A percentile compares a stretch with the other conserved stretches of the same genome.
Conservation (phyloP, 768 basidiomycete species). For the Podaxis pistillaris region DNA sequence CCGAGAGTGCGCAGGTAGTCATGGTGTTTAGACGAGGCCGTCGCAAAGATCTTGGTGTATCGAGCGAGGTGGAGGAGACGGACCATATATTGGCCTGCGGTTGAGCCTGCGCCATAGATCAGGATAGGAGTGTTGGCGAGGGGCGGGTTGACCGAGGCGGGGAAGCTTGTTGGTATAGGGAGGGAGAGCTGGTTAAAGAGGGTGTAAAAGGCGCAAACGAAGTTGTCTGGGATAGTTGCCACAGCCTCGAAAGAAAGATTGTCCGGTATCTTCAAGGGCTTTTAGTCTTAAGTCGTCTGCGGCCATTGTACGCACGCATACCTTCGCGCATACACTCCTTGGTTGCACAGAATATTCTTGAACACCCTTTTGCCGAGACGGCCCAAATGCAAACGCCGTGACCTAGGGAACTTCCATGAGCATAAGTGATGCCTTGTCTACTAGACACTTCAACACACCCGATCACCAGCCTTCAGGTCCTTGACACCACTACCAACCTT, state of each 20-base stretch:
- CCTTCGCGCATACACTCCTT: conserved; percentile 34
- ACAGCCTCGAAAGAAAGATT: conserved; percentile 33
- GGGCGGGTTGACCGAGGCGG: conserved; percentile 27
- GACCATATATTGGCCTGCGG: conserved; percentile 35
- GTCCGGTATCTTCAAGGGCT: conserved; percentile 36
- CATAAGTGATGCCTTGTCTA: background rate
- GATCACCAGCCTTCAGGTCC: conserved; percentile 36
- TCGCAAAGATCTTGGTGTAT: conserved; percentile 41
- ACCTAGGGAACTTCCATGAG: conserved; percentile 16
- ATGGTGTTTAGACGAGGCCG: conserved; percentile 38
- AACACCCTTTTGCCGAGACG: conserved; percentile 28
- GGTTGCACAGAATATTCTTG: conserved; percentile 36
- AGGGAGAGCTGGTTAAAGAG: conserved; percentile 38
- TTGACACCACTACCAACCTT: conserved; percentile 33
- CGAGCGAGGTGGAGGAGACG: conserved; percentile 41
- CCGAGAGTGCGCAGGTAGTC: conserved; percentile 38
- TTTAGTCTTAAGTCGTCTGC: background rate
- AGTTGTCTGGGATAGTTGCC: conserved; percentile 40
- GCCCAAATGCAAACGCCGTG: conserved; percentile 27
- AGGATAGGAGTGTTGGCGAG: conserved; percentile 34
- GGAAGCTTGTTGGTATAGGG: conserved; percentile 32
- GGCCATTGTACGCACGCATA: conserved; percentile 15
- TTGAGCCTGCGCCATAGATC: conserved; percentile 44
- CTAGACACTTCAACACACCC: conserved; percentile 26
- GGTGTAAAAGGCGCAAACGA: conserved; percentile 39